Base-by-base conservation (phyloP, 2,329 filamentous ascomycete genomes). In the Aspergillus sp. region DNA sequence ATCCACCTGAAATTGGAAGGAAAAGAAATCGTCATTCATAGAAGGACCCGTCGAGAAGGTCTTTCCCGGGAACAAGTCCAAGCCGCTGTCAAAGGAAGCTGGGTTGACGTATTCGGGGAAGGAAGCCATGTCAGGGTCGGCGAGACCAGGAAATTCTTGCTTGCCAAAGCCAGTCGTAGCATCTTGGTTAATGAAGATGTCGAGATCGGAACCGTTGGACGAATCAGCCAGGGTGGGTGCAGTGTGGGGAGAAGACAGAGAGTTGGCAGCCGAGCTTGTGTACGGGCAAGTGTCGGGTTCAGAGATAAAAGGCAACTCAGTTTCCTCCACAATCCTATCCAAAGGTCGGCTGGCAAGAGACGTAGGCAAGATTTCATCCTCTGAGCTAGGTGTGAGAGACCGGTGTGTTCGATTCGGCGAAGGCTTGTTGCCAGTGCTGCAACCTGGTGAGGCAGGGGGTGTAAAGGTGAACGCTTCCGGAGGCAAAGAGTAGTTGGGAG, bases 381-480 rank as follows among this genome's bases (percentile, higher is more conserved):
- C 67, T 6, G 61, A 59, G 37, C 60, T 60, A 19, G 67, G 64
- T n/a, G 61, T 66, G 27, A 69, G 52, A 5, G 69, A 68, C 13
- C 61, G 59, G 26, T 64, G 60, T 39, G 57, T 61, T 26, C 55
- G 50, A 33, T 50, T 48, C 3, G 69, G 65, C 6, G 68, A 70
- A 13, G 63, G 58, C 12, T 64, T 60, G 49, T 67, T 64, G 33
- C 63, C 61, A 12, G 61, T 64, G 42, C 61, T 69, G 47, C 62
- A 63, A 9, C 65, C 65, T 8, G 72, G 72, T 27, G 72, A 74
- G 5, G 69, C 60, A 4, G 72, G 71, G 28, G 72, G 72, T 4
- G 72, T 75, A 45, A 67, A 72, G 2, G 70, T 68, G 42, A 74
- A 73, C 28, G 63, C 59, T 40, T 67, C 66, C 1, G 67, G 64